Evolutionary conservation across 2,329 filamentous ascomycete species (phyloP), one percentile per base, ranked within the genome.

Genomic region (Lasiodiplodia sp.): DNA sequence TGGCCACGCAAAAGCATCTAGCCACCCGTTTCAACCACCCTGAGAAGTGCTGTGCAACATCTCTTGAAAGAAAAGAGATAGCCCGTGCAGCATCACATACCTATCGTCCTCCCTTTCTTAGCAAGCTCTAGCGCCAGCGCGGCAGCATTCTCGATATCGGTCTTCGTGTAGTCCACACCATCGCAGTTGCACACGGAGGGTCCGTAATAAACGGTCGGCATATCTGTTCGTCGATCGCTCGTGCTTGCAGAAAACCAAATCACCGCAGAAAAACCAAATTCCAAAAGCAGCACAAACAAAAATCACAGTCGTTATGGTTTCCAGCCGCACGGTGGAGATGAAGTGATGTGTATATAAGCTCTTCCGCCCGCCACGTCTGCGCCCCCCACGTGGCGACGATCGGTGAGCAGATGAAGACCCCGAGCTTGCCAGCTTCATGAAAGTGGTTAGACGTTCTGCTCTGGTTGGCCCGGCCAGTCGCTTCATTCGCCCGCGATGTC

Each of bases 91-190:
- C 18, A 2, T 21, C 10, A 18, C 40, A 18, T 51, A 64, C 66
- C 69, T 12, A 69, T 28, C 23, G 60, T 75, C 53, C 71, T 69
- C 25, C 69, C 69, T 60, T 74, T 55, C 23, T 74, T 75, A 18
- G 74, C 74, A 0, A 76, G 71, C 25, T 63, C 11, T 4, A 75
- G 70, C 11, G 73, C 76, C 67, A 75, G 69, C 14, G 71, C 69
- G 44, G 65, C 65, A 4, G 73, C 75, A 21, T 73, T 73, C 40
- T 76, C 72, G 71, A 76, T 75, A 40, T 70, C 70, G 31, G 69
- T 55, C 55, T 71, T 63, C 31, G 69, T 70, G 70, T 77, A 76
- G 57, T 65, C 53, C n/a, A 62, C 63, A 57, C 57, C 63, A 40
- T 70, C 67, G 67, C 70, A 71, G 56, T 70, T 71, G 58, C 70